These are phyloP conservation scores for Erigeron canadensis DNA, from an alignment of 129 eudicot genomes.

Conservation along the genomic window DNA sequence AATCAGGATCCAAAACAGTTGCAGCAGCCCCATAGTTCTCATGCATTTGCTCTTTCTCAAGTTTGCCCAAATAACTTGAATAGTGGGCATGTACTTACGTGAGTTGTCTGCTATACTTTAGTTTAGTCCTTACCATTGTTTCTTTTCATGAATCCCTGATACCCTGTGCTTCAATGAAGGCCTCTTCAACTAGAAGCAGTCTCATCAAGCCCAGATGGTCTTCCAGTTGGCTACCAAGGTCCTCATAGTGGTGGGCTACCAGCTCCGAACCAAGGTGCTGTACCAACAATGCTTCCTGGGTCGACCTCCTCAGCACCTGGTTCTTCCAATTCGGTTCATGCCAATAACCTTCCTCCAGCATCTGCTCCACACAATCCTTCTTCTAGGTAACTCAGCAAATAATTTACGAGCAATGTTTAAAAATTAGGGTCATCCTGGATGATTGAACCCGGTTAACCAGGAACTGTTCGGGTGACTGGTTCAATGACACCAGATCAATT, in stretches of 20 bases:
- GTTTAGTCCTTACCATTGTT: not conserved
- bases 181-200: constrained; percentile 82
- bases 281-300: constrained; percentile 53
- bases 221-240: constrained; percentile 66
- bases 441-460: too few species aligned
- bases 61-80: constrained; percentile 78
- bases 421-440: too few species aligned
- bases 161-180: constrained; percentile 37
- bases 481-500: too few species aligned
- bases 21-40: constrained; percentile 78
- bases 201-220: constrained; percentile 55
- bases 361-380: constrained; percentile 53
- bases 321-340: constrained; percentile 47
- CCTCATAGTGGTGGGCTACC: constrained; percentile 57
- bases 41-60: constrained; percentile 83
- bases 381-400: constrained; percentile 51
- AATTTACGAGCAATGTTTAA: not conserved
- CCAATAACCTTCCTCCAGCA: constrained; percentile 51
- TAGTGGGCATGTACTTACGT: constrained; percentile 84
- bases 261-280: constrained; percentile 44
- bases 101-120: constrained; percentile 32
- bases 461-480: too few species aligned
- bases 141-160: not conserved
- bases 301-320: constrained; percentile 54
- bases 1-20: constrained; percentile 71